Evolutionary conservation across 345 rosid species (phyloP).

Genomic region (Noccaea bulbosa): DNA sequence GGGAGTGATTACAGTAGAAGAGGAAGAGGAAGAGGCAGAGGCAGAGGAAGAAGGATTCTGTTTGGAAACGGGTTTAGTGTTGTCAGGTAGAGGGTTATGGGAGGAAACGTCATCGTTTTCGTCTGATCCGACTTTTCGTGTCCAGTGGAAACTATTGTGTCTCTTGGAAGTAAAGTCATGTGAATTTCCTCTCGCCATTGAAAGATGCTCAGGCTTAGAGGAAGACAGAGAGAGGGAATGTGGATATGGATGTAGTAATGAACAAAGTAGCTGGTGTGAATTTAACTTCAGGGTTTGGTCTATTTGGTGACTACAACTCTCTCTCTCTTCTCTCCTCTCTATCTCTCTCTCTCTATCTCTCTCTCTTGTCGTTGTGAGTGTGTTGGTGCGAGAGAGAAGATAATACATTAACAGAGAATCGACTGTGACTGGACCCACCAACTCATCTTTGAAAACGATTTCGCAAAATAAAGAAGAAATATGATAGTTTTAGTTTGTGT

Average conservation of each 20-base stretch:
- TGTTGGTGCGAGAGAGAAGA: conserved; percentile 42
- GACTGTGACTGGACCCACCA: conserved; percentile 41
- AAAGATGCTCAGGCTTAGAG: conserved; percentile 19
- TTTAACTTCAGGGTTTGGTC: conserved; percentile 44
- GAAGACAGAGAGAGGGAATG: conserved; percentile 18
- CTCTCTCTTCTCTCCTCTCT: conserved; percentile 15
- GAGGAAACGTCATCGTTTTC: conserved; percentile 53
- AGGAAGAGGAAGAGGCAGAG: conserved; percentile 31
- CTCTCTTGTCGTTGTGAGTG: conserved; percentile 40
- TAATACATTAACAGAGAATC: conserved; percentile 44
- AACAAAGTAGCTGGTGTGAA: conserved; percentile 33
- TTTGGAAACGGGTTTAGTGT: conserved; percentile 34
- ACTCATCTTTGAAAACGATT: conserved; percentile 25
- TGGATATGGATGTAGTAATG: conserved; percentile 23
- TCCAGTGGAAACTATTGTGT: conserved; percentile 73
- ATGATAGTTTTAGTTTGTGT: conserved; percentile 19
- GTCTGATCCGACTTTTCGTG: conserved; percentile 70
- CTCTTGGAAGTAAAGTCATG: conserved; percentile 71
- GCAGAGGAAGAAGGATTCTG: conserved; percentile 34
- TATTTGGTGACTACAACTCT: conserved; percentile 35
- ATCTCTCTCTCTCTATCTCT: conserved; percentile 23
- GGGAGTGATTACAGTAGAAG: conserved; percentile 41
- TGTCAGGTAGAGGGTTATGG: conserved; percentile 15
- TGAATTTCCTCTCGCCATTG: conserved; percentile 57
- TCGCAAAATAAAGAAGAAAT: conserved; percentile 13